Evolutionary conservation across 2,329 filamentous ascomycete species (phyloP).

Genomic region (Penicillium psychrosexuale): DNA sequence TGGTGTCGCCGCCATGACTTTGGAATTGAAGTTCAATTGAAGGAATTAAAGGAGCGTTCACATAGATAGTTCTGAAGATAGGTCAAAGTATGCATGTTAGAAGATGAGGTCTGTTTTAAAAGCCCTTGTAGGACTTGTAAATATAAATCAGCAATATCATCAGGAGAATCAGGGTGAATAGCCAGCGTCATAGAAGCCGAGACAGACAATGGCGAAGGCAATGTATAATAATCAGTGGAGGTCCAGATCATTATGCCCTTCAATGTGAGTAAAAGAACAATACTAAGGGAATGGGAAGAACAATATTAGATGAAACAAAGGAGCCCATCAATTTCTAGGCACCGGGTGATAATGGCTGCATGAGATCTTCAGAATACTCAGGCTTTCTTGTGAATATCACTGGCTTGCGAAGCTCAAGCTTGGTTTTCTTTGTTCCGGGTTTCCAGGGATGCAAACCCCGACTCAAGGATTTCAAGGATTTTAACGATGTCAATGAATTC

Average conservation of each 20-base stretch:
- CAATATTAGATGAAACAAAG: slow-evolving; percentile 25
- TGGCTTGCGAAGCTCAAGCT: neutral
- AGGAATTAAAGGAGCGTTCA: slow-evolving; percentile 8
- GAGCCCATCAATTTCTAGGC: neutral
- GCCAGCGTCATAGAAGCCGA: slow-evolving; percentile 17
- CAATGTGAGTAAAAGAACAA: slow-evolving; percentile 23
- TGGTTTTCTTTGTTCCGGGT: slow-evolving; percentile 2
- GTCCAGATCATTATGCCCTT: neutral
- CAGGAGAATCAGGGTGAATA: slow-evolving; percentile 10
- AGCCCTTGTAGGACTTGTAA: neutral
- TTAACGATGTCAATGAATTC: neutral
- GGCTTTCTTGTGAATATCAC: neutral
- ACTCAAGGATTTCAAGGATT: neutral
- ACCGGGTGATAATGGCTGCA: neutral
- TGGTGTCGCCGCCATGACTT: slow-evolving; percentile 7
- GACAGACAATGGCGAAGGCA: slow-evolving; percentile 29
- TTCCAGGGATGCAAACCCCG: neutral
- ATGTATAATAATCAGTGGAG: neutral
- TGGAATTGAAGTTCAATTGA: neutral
- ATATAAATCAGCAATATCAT: neutral
- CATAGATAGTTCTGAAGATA: neutral
- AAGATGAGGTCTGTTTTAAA: neutral
- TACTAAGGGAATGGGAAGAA: slow-evolving; percentile 21
- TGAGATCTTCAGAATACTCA: neutral
- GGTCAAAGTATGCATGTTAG: neutral